Evolutionary conservation across 1,284 basidiomycete species (phyloP), one percentile per base, ranked within the genome.

Genomic region (Coniophora puteana): DNA sequence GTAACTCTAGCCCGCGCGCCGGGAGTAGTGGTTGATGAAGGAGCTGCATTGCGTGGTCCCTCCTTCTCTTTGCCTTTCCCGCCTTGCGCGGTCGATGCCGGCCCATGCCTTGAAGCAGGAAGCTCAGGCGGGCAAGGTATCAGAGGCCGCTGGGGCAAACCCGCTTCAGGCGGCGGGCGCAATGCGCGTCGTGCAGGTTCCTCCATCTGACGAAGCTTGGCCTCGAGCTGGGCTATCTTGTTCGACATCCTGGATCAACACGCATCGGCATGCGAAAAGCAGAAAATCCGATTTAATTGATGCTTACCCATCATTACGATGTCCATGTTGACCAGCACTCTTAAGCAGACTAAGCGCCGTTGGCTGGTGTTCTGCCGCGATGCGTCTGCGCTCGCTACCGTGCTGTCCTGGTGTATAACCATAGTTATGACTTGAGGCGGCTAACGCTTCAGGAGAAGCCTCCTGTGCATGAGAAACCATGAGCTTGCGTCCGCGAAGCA

Each of bases 171-270:
- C 10, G 26, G 14, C 26, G 14, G 10, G 10, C 26, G 33, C 33
- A 23, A 20, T 21, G 33, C 16, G n/a, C 10, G n/a, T 20, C 23
- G n/a, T n/a, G n/a, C n/a, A n/a, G n/a, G 57, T 42, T 67, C 62
- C 50, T 81, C 78, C 76, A 96, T 79, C 48, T 89, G 78, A 8
- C 81, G 78, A 16, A 98, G 71, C 62, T 98, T 98, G 4, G 94
- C 94, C 62, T 98, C 95, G 76, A 97, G 87, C 47, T 87, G 81
- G 2, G 93, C 92, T 52, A 98, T 98, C 66, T 96, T 96, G 49
- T 83, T 83, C 36, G 79, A 71, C 1, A 89, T 93, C 42, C 90
- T 93, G 51, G 26, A 44, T 47, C 34, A 47, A 31, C 27, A 13
- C 11, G 7, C 28, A 17, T 17, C 11, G 32, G 7, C 18, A 5